phyloP scores from a whole-genome alignment of 2,329 filamentous ascomycete genomes.

The Diaporthe sp. region DNA sequence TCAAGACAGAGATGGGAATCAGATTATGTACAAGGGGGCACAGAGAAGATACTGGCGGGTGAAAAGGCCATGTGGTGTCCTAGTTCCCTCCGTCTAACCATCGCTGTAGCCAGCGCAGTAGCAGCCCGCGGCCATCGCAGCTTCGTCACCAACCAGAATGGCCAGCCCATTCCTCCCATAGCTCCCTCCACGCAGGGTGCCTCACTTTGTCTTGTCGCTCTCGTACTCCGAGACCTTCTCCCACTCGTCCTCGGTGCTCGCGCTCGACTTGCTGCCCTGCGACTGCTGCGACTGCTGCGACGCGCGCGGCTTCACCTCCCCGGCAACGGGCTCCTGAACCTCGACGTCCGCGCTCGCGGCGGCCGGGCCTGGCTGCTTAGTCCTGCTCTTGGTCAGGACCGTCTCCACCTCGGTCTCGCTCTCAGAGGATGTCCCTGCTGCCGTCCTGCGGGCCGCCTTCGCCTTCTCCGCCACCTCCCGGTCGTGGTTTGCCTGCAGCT shows the following conservation, averaged over 20 bases:
- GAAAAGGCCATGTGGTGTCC: not conserved
- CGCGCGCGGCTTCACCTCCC: conserved; percentile 63
- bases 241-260: conserved; percentile 96
- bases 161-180: not conserved
- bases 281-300: conserved; percentile 47
- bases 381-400: conserved; percentile 38
- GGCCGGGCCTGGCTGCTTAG: conserved; percentile 42
- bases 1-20: not conserved
- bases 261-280: conserved; percentile 66
- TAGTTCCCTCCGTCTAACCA: not conserved
- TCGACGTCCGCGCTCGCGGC: conserved; percentile 60
- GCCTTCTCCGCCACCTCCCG: conserved; percentile 58
- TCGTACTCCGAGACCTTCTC: conserved; percentile 89
- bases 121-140: not conserved
- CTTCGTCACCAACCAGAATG: not conserved
- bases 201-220: conserved; percentile 69
- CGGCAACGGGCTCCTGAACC: conserved; percentile 53
- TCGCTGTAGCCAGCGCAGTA: not conserved
- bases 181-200: too few relatives aligned
- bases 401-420: conserved; percentile 67
- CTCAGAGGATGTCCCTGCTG: conserved; percentile 57
- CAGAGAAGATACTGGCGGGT: conserved; percentile 9
- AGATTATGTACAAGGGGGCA: conserved; percentile 28
- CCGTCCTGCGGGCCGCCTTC: conserved; percentile 51
- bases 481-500: conserved; percentile 64